These are phyloP conservation scores for Phanerochaete sordida DNA, from an alignment of 768 basidiomycete species.

Conservation along the genomic window DNA sequence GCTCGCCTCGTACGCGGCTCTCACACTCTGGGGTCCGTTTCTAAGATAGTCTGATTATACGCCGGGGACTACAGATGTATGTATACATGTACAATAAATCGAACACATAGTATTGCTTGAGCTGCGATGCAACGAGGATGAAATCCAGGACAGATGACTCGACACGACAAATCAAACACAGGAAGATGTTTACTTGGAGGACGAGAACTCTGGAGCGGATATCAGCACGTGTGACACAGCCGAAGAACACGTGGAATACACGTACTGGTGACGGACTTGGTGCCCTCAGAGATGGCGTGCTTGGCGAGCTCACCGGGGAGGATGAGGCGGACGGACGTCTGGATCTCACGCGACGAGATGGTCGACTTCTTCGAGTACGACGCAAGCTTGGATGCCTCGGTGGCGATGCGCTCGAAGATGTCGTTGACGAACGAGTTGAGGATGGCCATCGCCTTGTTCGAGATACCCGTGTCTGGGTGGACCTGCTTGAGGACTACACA, in stretches of 20 bases:
- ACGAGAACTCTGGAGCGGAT: constrained; percentile 47
- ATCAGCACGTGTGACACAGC: constrained; percentile 5
- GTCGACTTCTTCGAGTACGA: constrained; percentile 88
- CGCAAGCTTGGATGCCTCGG: constrained; percentile 75
- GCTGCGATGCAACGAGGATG: constrained; percentile 2
- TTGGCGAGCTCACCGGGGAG: constrained; percentile 84
- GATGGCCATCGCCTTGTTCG: constrained; percentile 85
- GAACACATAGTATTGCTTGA: constrained; percentile 10
- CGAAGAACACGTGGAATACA: not conserved
- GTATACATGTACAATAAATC: constrained; percentile 19
- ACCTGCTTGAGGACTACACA: constrained; percentile 80
- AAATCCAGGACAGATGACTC: constrained; percentile 6
- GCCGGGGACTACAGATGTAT: constrained; percentile 12
- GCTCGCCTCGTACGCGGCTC: not conserved
- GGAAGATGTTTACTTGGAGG: constrained; percentile 18
- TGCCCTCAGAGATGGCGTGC: constrained; percentile 87
- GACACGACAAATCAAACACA: constrained; percentile 1
- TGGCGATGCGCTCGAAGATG: constrained; percentile 78
- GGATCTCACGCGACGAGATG: constrained; percentile 89
- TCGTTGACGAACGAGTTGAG: constrained; percentile 84
- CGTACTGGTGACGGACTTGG: constrained; percentile 68
- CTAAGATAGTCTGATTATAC: constrained; percentile 9
- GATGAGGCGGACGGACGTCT: constrained; percentile 80
- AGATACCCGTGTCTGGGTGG: constrained; percentile 92
- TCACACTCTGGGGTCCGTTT: not conserved